These are phyloP conservation scores for Neoscytalidium dimidiatum DNA, from an alignment of 2,329 filamentous ascomycete species.

Conservation along the genomic window DNA sequence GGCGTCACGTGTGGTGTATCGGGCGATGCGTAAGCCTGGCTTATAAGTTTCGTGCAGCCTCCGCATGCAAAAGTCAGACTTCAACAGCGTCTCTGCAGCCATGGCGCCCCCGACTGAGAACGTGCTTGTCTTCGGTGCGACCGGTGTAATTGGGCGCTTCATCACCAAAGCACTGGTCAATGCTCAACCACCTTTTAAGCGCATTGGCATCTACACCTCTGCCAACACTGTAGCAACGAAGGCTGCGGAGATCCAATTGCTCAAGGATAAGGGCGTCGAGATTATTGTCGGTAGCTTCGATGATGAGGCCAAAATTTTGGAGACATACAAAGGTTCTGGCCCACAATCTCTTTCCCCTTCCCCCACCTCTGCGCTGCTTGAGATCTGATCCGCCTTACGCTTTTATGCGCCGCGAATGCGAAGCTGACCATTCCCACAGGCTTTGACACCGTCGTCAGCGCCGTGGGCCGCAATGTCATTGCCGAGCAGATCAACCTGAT, in stretches of 20 bases:
- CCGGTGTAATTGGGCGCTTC: conserved; percentile 54
- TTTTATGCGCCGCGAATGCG: background rate
- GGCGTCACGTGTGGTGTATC: background rate
- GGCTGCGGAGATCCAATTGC: conserved; percentile 47
- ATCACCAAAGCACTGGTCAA: conserved; percentile 54
- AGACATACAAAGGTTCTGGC: conserved; percentile 55
- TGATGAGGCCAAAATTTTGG: conserved; percentile 53
- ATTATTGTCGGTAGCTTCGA: conserved; percentile 59
- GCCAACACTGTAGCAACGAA: conserved; percentile 54
- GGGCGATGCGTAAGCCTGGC: conserved; percentile 1
- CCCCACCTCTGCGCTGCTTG: background rate
- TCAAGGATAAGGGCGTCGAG: conserved; percentile 52
- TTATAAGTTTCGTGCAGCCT: background rate
- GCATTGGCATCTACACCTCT: conserved; percentile 60
- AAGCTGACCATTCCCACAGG: conserved; percentile 30
- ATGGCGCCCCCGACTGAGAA: conserved; percentile 34
- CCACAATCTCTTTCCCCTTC: background rate
- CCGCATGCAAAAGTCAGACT: background rate
- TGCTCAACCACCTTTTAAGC: conserved; percentile 47
- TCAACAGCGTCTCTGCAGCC: background rate
- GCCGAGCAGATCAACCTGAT: conserved; percentile 64
- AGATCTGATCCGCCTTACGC: background rate
- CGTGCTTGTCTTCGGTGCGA: conserved; percentile 56
- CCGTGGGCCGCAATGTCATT: conserved; percentile 65
- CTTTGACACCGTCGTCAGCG: conserved; percentile 67